These are phyloP conservation scores for Pseudozyma hubeiensis DNA, from an alignment of 1,284 basidiomycete species.

Conservation along the genomic window DNA sequence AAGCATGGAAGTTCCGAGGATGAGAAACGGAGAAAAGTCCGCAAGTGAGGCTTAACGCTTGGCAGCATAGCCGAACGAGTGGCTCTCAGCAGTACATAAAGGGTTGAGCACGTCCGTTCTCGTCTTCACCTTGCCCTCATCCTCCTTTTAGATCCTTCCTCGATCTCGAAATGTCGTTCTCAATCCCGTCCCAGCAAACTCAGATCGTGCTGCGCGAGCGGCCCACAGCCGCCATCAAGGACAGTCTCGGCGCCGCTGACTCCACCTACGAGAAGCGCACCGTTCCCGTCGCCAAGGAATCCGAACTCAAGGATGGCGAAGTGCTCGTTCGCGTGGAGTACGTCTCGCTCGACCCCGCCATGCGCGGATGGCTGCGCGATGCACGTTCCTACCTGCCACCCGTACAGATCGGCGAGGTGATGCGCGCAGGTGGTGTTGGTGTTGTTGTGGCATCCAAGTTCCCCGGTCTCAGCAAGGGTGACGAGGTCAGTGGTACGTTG, in stretches of 20 bases:
- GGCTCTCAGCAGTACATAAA: no score
- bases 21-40: no score
- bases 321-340: slow-evolving; percentile 66
- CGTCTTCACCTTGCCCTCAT: background rate
- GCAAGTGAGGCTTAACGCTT: no score
- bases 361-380: slow-evolving; percentile 84
- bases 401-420: slow-evolving; percentile 82
- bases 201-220: slow-evolving; percentile 66
- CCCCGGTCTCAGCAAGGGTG: slow-evolving; percentile 45
- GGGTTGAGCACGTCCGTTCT: background rate
- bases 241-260: slow-evolving; percentile 43
- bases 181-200: slow-evolving; percentile 37
- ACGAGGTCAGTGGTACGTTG: slow-evolving; percentile 49
- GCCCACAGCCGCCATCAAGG: slow-evolving; percentile 61
- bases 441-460: slow-evolving; percentile 73
- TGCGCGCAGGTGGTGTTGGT: slow-evolving; percentile 81
- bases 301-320: slow-evolving; percentile 56
- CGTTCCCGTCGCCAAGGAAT: slow-evolving; percentile 33
- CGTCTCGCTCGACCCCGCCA: slow-evolving; percentile 70
- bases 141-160: no score
- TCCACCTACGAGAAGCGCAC: slow-evolving; percentile 59
- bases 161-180: slow-evolving; percentile 29
- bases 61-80: no score
- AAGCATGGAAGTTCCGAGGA: no score
- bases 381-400: slow-evolving; percentile 71